Evolutionary conservation across 1,284 basidiomycete genomes (phyloP).

Genomic region (Malassezia arunalokei): DNA sequence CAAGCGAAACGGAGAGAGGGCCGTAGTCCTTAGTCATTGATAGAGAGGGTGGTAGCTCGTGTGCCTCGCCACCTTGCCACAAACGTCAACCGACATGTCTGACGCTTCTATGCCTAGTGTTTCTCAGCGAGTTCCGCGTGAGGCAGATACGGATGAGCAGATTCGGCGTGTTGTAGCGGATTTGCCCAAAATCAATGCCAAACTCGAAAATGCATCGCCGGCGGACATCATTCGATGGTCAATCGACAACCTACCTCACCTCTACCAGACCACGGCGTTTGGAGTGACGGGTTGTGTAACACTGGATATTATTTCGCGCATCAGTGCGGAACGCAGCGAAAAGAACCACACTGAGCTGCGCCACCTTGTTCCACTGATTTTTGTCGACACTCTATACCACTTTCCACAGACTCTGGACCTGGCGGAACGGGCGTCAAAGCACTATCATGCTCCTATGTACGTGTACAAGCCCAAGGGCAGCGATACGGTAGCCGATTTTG

Average conservation of each 20-base stretch:
- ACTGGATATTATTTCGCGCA: constrained; percentile 37
- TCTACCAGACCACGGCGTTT: constrained; percentile 46
- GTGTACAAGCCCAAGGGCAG: constrained; percentile 70
- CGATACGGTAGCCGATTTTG: constrained; percentile 62
- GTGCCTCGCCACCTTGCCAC: not conserved
- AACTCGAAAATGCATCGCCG: constrained; percentile 35
- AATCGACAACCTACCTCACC: constrained; percentile 41
- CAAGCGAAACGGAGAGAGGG: not conserved
- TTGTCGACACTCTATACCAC: constrained; percentile 80
- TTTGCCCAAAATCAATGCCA: constrained; percentile 36
- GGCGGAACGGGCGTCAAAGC: constrained; percentile 63
- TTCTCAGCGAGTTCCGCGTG: not conserved
- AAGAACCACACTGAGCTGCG: constrained; percentile 16
- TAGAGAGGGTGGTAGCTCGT: not conserved
- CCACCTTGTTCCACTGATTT: constrained; percentile 45
- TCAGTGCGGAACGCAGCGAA: constrained; percentile 29
- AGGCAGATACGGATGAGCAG: constrained; percentile 4
- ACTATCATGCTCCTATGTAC: constrained; percentile 63
- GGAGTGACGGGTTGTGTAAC: constrained; percentile 45
- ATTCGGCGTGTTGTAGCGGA: constrained; percentile 14
- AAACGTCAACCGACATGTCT: no score
- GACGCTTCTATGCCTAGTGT: not conserved
- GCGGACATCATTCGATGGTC: constrained; percentile 41
- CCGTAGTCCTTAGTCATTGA: not conserved
- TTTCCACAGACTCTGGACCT: constrained; percentile 84